A percentile compares a stretch with the other conserved stretches of the same genome.
Evolutionary conservation across 1,284 basidiomycete genomes (phyloP).

Genomic region (Leccinum angustisporum): DNA sequence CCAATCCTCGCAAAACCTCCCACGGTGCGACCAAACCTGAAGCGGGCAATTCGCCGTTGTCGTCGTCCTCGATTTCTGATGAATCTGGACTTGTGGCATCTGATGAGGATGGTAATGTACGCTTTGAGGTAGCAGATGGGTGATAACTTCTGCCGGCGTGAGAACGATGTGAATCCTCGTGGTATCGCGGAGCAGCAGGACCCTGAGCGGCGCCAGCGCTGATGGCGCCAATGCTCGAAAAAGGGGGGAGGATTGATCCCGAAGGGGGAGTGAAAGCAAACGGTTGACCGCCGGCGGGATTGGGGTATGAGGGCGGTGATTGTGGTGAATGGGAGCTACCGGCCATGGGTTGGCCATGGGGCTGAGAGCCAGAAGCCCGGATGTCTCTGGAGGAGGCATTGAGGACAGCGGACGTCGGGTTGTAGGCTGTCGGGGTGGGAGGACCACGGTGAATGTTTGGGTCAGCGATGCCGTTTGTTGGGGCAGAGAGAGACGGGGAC

Average conservation of each 20-base stretch:
- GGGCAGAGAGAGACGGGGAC: constrained; percentile 63
- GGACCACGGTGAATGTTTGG: constrained; percentile 26
- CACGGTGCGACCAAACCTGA: constrained; percentile 79
- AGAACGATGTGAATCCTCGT: constrained; percentile 41
- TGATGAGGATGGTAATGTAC: constrained; percentile 57
- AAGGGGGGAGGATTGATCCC: constrained; percentile 64
- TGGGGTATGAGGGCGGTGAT: constrained; percentile 28
- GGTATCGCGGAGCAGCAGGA: constrained; percentile 59
- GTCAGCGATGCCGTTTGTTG: constrained; percentile 29
- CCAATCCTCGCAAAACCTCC: constrained; percentile 77
- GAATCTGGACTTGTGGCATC: constrained; percentile 73
- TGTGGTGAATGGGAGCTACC: constrained; percentile 33
- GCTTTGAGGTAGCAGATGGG: constrained; percentile 47
- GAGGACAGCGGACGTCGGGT: constrained; percentile 17
- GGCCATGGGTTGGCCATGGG: constrained; percentile 15
- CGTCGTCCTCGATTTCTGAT: constrained; percentile 72
- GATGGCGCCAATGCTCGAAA: constrained; percentile 66
- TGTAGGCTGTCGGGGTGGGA: constrained; percentile 30
- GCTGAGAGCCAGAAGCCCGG: constrained; percentile 28
- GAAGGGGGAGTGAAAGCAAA: constrained; percentile 33
- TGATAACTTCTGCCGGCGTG: constrained; percentile 41
- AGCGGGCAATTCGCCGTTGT: constrained; percentile 74
- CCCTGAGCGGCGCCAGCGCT: constrained; percentile 48
- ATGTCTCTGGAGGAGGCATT: constrained; percentile 27
- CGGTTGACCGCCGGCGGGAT: constrained; percentile 12